Evolutionary conservation across 1,284 basidiomycete species (phyloP).

Genomic region (Cryptococcus floricola): DNA sequence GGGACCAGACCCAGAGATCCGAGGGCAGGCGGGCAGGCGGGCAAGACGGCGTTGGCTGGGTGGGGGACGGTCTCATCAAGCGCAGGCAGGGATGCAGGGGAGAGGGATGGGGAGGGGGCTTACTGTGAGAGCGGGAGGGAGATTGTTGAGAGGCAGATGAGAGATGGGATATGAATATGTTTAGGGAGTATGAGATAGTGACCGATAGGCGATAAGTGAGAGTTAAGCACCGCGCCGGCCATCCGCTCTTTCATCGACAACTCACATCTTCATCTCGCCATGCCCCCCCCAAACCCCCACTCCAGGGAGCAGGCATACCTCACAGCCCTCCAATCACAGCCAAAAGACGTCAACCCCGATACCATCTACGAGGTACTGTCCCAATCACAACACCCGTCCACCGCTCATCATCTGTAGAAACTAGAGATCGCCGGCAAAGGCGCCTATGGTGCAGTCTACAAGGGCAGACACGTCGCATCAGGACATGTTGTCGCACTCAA

Average conservation of each 20-base stretch:
- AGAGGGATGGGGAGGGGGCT: too few species aligned
- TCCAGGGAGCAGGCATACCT: slow-evolving; percentile 43
- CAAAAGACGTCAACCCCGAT: slow-evolving; percentile 42
- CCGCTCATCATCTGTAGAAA: slow-evolving; percentile 47
- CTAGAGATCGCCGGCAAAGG: slow-evolving; percentile 85
- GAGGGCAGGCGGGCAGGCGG: too few species aligned
- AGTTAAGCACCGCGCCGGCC: not conserved
- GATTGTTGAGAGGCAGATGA: not conserved
- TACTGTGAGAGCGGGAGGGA: too few species aligned
- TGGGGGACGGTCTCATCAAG: too few species aligned
- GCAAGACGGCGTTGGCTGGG: too few species aligned
- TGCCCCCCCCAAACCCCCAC: not conserved
- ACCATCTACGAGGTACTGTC: slow-evolving; percentile 38
- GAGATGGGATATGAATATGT: not conserved
- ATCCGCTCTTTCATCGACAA: not conserved
- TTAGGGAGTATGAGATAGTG: too few species aligned
- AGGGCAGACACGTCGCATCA: slow-evolving; percentile 76
- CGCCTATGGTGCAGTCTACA: slow-evolving; percentile 93
- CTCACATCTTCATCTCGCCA: not conserved
- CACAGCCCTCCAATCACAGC: slow-evolving; percentile 31
- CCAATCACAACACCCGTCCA: not conserved
- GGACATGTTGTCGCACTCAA: slow-evolving; percentile 90
- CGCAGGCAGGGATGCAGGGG: too few species aligned
- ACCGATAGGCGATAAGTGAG: too few species aligned
- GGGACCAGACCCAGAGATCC: too few species aligned